A percentile compares a stretch with the other conserved stretches of the same genome.
Evolutionary conservation across 2,329 filamentous ascomycete species (phyloP).

Genomic region (Blastomyces percursus): DNA sequence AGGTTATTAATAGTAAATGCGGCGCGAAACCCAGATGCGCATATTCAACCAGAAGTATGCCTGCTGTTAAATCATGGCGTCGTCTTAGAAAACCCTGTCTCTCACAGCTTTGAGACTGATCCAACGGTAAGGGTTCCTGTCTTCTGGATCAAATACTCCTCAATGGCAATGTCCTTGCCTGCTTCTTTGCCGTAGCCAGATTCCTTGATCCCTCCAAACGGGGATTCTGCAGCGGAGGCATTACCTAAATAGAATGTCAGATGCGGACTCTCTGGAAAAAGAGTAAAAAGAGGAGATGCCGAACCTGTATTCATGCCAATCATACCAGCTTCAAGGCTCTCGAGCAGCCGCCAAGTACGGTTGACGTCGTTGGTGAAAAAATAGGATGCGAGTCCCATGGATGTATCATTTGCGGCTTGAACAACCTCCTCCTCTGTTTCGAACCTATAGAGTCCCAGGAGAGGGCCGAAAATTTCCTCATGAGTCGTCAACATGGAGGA

Average conservation of each 20-base stretch:
- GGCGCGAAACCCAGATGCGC: neutral
- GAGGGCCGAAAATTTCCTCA: slow-evolving; percentile 24
- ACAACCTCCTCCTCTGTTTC: slow-evolving; percentile 23
- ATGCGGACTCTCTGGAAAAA: neutral
- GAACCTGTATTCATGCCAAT: slow-evolving; percentile 48
- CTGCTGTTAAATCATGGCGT: neutral
- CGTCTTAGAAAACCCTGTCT: neutral
- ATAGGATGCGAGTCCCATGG: slow-evolving; percentile 23
- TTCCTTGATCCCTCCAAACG: slow-evolving; percentile 4
- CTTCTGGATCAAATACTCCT: slow-evolving; percentile 54
- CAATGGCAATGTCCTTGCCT: slow-evolving; percentile 45
- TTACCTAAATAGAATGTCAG: neutral
- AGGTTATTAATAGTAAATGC: neutral
- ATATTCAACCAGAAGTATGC: neutral
- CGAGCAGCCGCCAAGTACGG: slow-evolving; percentile 51
- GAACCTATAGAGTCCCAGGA: slow-evolving; percentile 16
- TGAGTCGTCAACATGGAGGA: slow-evolving; percentile 18
- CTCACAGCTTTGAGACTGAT: slow-evolving; percentile 16
- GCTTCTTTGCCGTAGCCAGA: neutral
- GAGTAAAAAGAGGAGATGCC: neutral
- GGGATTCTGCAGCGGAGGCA: neutral
- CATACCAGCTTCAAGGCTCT: slow-evolving; percentile 76
- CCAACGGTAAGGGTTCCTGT: slow-evolving; percentile 53
- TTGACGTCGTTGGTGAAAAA: slow-evolving; percentile 46
- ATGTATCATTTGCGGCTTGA: slow-evolving; percentile 20